Evolutionary conservation across 2,329 filamentous ascomycete genomes (phyloP).

Genomic region (Kalmusia sp.): DNA sequence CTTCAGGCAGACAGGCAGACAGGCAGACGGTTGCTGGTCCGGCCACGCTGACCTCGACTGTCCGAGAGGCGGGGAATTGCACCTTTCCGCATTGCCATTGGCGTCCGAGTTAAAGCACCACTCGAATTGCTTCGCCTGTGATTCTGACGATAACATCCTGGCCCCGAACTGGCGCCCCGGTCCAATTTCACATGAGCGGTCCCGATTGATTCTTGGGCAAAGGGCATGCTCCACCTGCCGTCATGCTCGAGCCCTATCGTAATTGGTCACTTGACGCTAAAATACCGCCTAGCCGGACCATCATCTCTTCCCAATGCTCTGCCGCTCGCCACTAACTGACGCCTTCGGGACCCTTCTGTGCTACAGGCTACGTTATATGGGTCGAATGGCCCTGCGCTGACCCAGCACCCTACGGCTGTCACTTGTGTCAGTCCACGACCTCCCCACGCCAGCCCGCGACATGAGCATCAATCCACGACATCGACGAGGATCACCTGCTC

Average conservation of each 20-base stretch:
- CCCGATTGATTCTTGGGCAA: conserved; percentile 36
- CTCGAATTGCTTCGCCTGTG: conserved; percentile 3
- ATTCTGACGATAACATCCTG: conserved; percentile 35
- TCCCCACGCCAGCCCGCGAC: conserved; percentile 25
- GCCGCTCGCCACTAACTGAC: conserved; percentile 42
- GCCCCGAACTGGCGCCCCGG: conserved; percentile 31
- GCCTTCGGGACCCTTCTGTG: conserved; percentile 26
- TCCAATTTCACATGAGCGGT: conserved; percentile 39
- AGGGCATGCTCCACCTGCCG: conserved; percentile 26
- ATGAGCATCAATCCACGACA: conserved; percentile 33
- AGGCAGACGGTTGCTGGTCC: conserved; percentile 15
- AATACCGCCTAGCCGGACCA: conserved; percentile 34
- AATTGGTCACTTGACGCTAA: conserved; percentile 31
- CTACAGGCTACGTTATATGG: conserved; percentile 32
- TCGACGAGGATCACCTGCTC: conserved; percentile 23
- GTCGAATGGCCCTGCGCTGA: conserved; percentile 41
- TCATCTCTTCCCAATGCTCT: conserved; percentile 33
- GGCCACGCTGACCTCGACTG: conserved; percentile 17
- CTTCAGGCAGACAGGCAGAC: conserved; percentile 6
- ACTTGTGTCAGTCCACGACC: conserved; percentile 14
- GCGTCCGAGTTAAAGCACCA: conserved; percentile 14
- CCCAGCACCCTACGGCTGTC: conserved; percentile 18
- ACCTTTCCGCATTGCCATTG: conserved; percentile 16
- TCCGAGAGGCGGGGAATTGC: conserved; percentile 18
- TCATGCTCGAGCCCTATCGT: conserved; percentile 26